phyloP scores from a whole-genome alignment of 2,329 filamentous ascomycete genomes.

The Sporothrix sp. region DNA sequence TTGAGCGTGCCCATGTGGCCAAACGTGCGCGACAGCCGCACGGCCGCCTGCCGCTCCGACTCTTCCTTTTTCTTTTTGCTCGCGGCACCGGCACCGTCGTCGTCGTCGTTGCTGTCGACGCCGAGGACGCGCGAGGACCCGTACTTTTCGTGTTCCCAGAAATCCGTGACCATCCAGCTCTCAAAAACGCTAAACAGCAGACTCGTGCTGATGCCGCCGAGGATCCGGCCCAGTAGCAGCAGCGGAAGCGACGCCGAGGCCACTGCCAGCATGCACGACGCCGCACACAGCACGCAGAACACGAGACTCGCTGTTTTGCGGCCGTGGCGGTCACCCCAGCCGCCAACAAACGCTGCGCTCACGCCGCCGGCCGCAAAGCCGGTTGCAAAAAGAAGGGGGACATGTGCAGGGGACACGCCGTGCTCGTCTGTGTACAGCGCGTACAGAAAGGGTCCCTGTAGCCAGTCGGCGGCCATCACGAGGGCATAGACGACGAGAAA shows the following conservation, averaged over 20 bases:
- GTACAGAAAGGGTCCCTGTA: conserved; percentile 31
- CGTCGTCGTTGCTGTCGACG: conserved; percentile 15
- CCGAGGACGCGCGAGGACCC: conserved; percentile 8
- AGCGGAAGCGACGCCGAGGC: conserved; percentile 26
- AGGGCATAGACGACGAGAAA: conserved; percentile 38
- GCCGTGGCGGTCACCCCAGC: conserved; percentile 39
- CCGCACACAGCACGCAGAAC: conserved; percentile 44
- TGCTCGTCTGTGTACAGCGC: conserved; percentile 28
- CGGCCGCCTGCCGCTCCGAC: conserved; percentile 23
- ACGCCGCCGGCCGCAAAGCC: conserved; percentile 37
- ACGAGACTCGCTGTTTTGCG: conserved; percentile 42
- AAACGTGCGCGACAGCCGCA: conserved; percentile 39
- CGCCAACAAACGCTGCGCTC: conserved; percentile 37
- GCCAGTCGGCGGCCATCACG: conserved; percentile 42
- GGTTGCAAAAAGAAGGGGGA: conserved; percentile 33
- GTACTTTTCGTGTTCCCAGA: conserved; percentile 32
- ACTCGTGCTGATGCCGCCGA: conserved; percentile 46
- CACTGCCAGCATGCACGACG: conserved; percentile 37
- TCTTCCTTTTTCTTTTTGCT: conserved; percentile 16
- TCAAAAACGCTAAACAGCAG: conserved; percentile 51
- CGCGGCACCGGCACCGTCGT: not conserved
- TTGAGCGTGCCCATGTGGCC: conserved; percentile 42
- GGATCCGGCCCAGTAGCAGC: conserved; percentile 42
- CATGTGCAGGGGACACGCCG: conserved; percentile 20
- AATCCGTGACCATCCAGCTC: conserved; percentile 52